These are phyloP conservation scores for Candida gorgasii DNA, from an alignment of 805 yeast species.

Conservation along the genomic window DNA sequence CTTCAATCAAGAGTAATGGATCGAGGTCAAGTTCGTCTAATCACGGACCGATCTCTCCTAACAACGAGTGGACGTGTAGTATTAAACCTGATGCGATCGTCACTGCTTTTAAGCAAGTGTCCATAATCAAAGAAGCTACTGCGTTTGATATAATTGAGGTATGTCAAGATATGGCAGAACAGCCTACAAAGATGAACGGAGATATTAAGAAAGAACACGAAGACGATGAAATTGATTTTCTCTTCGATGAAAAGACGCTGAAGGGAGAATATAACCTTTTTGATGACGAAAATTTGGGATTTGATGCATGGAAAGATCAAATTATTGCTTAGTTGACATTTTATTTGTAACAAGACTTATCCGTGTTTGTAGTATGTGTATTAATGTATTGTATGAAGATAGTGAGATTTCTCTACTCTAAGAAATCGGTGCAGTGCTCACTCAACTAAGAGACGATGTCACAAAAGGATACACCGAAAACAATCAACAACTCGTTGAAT, in stretches of 20 bases:
- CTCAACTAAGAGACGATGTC: too few species aligned
- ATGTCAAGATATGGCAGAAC: constrained; percentile 16
- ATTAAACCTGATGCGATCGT: constrained; percentile 46
- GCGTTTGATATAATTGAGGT: constrained; percentile 24
- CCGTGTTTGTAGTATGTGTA: neutral
- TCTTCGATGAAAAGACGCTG: constrained; percentile 38
- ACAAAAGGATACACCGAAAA: constrained; percentile 27
- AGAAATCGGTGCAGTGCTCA: too few species aligned
- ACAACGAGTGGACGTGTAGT: constrained; percentile 42
- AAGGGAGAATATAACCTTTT: constrained; percentile 22
- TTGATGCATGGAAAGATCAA: constrained; percentile 14
- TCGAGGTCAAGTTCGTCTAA: constrained; percentile 14
- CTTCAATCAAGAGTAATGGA: constrained; percentile 14
- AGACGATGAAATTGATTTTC: constrained; percentile 33
- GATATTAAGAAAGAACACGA: constrained; percentile 25
- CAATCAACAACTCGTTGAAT: constrained; percentile 31
- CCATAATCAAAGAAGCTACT: constrained; percentile 35
- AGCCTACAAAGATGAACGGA: neutral
- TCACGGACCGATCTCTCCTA: constrained; percentile 40
- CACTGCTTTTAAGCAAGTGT: constrained; percentile 49
- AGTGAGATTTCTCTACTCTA: too few species aligned
- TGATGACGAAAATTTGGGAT: constrained; percentile 17
- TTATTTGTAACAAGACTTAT: neutral
- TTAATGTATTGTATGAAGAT: neutral
- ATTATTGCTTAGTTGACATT: constrained; percentile 3